A percentile compares a stretch with the other conserved stretches of the same genome.
Conservation (phyloP, 305 asterid genomes). For the Solanum aculeatissimum region DNA sequence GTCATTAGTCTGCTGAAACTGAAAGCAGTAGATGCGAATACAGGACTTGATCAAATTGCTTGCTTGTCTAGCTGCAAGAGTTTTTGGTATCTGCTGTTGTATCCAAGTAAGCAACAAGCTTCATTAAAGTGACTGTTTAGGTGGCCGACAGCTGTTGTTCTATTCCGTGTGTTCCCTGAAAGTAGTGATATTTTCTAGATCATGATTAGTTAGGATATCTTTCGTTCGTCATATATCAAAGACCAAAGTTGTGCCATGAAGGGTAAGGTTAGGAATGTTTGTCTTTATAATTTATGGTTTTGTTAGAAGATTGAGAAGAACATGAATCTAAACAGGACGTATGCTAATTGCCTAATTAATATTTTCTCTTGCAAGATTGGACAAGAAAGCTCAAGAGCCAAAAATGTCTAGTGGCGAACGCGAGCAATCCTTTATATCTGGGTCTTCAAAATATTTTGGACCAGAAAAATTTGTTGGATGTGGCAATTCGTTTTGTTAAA, state of each 20-base stretch:
- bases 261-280: background rate
- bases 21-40: background rate
- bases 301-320: background rate
- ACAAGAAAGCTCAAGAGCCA: background rate
- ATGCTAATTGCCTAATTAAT: background rate
- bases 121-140: background rate
- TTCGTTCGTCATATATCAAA: background rate
- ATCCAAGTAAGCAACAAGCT: background rate
- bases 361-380: background rate
- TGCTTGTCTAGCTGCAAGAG: background rate
- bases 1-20: background rate
- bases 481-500: background rate
- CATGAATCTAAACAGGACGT: background rate
- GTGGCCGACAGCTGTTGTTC: background rate
- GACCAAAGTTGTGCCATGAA: background rate
- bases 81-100: background rate
- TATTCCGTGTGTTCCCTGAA: background rate
- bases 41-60: background rate
- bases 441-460: background rate
- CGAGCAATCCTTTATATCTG: background rate
- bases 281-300: background rate
- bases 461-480: background rate
- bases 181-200: background rate
- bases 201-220: background rate
- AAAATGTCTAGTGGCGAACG: background rate